phyloP scores from a whole-genome alignment of 306 rosid genomes.

The Dalbergia cochinchinensis region DNA sequence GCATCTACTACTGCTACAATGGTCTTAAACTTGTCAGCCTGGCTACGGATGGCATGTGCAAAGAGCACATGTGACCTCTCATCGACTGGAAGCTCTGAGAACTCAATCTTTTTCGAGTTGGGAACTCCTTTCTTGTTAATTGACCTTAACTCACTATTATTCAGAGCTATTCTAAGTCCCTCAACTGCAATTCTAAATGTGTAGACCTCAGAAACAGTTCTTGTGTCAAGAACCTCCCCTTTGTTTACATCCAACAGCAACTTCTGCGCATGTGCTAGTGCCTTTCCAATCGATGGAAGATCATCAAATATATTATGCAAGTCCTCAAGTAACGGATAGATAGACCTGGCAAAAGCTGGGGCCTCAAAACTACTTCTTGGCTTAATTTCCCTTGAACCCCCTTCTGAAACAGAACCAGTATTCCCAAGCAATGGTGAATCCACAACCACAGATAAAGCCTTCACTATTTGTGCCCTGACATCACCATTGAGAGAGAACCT shows the following conservation, averaged over 20 bases:
- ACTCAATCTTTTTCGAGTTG: constrained; percentile 44
- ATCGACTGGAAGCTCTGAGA: constrained; percentile 69
- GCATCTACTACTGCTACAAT: constrained; percentile 82
- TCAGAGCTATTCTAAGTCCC: constrained; percentile 78
- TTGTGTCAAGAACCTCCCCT: constrained; percentile 69
- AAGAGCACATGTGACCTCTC: constrained; percentile 73
- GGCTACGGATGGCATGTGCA: constrained; percentile 70
- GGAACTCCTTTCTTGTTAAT: constrained; percentile 43
- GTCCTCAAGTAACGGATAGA: constrained; percentile 81
- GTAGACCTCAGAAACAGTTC: constrained; percentile 65
- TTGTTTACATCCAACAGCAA: constrained; percentile 68
- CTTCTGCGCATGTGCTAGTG: constrained; percentile 71
- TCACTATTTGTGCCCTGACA: constrained; percentile 51
- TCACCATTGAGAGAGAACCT: constrained; percentile 57
- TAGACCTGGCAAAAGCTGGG: constrained; percentile 70
- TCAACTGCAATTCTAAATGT: constrained; percentile 76
- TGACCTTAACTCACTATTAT: constrained; percentile 61
- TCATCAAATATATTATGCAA: constrained; percentile 63
- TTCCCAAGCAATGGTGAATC: constrained; percentile 45
- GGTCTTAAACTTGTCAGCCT: constrained; percentile 72
- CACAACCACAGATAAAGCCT: constrained; percentile 54
- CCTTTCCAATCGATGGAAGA: constrained; percentile 72
- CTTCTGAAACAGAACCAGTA: constrained; percentile 37
- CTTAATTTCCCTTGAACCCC: constrained; percentile 50
- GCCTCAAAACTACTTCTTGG: constrained; percentile 53